Percentiles rank a stretch among this genome's conserved stretches.
Conservation (phyloP, 164 flowering plant species). For the Piper longum region DNA sequence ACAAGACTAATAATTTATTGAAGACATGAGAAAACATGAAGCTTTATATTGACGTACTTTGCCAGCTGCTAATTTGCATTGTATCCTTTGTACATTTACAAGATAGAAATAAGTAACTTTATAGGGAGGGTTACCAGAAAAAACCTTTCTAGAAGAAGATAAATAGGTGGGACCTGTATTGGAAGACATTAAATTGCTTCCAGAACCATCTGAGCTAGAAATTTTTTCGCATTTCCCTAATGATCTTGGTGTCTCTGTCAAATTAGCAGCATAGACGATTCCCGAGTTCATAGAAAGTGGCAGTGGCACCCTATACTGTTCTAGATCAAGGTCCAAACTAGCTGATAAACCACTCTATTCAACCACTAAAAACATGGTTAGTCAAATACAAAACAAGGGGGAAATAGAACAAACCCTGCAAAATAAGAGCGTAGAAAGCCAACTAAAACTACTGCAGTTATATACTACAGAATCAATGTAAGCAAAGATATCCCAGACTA, state of each 20-base stretch:
- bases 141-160: constrained; percentile 44
- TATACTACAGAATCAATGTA: too few species aligned
- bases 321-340: constrained; percentile 92
- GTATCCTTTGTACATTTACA: too few species aligned
- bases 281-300: constrained; percentile 51
- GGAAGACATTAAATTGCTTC: constrained; percentile 16
- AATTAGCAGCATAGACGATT: constrained; percentile 75
- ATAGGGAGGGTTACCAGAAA: not conserved
- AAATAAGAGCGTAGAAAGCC: not conserved
- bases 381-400: not conserved
- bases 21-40: too few species aligned
- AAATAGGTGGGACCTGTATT: constrained; percentile 22
- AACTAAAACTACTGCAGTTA: too few species aligned
- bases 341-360: constrained; percentile 55
- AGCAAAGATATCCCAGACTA: too few species aligned
- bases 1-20: not conserved
- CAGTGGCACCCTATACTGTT: constrained; percentile 91
- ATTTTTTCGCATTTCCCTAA: constrained; percentile 28
- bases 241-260: constrained; percentile 77
- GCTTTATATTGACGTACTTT: too few species aligned
- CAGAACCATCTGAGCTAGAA: constrained; percentile 25
- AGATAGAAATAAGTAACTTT: not conserved
- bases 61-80: too few species aligned
- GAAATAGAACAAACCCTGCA: not conserved
- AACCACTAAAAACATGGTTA: not conserved